phyloP scores from a whole-genome alignment of 371 early-diverging fungal species.

The Mucor lusitanicus region DNA sequence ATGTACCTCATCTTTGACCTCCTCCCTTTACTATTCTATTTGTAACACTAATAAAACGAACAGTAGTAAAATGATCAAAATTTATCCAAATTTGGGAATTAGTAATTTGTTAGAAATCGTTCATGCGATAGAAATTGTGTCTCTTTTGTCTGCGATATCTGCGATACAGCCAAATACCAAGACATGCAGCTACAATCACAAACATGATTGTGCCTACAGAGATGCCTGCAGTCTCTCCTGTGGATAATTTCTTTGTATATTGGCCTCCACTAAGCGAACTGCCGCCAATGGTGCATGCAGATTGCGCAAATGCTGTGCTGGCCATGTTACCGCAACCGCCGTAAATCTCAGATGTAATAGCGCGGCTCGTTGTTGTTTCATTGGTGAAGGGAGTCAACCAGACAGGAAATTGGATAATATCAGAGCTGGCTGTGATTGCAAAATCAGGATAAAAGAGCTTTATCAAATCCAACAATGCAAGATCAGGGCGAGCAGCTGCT shows the following conservation, averaged over 20 bases:
- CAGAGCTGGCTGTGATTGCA: neutral
- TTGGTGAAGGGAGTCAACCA: slow-evolving; percentile 7
- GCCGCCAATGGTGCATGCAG: slow-evolving; percentile 1
- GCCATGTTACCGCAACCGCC: slow-evolving; percentile 10
- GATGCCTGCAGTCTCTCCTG: slow-evolving; percentile 27
- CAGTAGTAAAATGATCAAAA: neutral
- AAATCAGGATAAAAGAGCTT: slow-evolving; percentile 3
- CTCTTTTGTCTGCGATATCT: slow-evolving; percentile 17
- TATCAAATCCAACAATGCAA: slow-evolving; percentile 28
- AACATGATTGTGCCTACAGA: slow-evolving; percentile 31
- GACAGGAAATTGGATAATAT: slow-evolving; percentile 1
- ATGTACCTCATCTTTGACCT: neutral
- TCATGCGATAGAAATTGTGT: slow-evolving; percentile 25
- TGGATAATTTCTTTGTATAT: neutral
- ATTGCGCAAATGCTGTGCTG: slow-evolving; percentile 1
- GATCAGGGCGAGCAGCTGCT: slow-evolving; percentile 45
- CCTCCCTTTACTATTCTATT: neutral
- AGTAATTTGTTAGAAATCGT: slow-evolving; percentile 17
- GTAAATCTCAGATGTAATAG: neutral
- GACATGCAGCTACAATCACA: slow-evolving; percentile 2
- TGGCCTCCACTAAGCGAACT: neutral
- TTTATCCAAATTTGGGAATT: neutral
- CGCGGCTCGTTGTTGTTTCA: neutral
- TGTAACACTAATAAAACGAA: neutral
- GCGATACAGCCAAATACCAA: slow-evolving; percentile 13